phyloP scores from a whole-genome alignment of 306 rosid species.

The Spatholobus suberectus region DNA sequence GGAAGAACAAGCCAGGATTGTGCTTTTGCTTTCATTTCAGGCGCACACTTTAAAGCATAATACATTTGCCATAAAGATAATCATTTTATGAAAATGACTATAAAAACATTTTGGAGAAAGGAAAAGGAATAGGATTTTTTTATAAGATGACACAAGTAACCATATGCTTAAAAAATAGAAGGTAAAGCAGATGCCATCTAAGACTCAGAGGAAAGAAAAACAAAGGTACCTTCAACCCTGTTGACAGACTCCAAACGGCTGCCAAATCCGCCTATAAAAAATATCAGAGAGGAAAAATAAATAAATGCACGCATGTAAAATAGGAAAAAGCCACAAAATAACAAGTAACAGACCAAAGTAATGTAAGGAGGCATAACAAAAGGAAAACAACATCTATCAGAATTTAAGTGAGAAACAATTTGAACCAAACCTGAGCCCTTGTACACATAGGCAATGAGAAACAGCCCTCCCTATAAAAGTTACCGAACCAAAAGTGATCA shows the following conservation, averaged over 20 bases:
- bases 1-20: background rate
- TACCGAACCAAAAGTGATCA: background rate
- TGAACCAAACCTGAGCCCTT: constrained; percentile 50
- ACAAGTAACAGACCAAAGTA: background rate
- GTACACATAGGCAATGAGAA: constrained; percentile 55
- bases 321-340: background rate
- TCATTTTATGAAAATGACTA: background rate
- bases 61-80: background rate
- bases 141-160: background rate
- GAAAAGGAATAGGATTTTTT: background rate
- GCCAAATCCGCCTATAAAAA: constrained; percentile 52
- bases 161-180: background rate
- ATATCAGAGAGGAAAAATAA: constrained; percentile 2
- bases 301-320: background rate
- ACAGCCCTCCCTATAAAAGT: constrained; percentile 56
- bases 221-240: constrained; percentile 58
- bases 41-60: background rate
- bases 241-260: constrained; percentile 40
- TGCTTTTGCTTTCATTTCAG: background rate
- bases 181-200: background rate
- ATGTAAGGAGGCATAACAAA: background rate
- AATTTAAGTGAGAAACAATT: background rate
- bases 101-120: background rate
- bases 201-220: background rate
- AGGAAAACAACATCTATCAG: background rate